Conservation (phyloP, 331 rosid genomes). For the Dryas integrifolia region DNA sequence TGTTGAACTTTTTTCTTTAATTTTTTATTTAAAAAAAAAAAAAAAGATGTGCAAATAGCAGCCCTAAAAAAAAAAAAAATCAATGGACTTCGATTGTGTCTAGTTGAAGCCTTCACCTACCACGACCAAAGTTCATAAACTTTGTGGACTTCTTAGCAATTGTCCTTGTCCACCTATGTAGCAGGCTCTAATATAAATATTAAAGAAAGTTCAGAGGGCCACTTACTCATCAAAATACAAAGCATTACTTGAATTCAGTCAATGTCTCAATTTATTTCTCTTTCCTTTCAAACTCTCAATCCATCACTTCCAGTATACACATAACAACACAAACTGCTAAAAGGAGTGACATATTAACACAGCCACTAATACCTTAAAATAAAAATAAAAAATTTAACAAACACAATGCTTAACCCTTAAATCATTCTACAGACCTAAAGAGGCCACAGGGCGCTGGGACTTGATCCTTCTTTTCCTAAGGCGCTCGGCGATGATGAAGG, state of each 20-base stretch:
- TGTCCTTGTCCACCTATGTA: no score
- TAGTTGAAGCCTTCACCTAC: neutral
- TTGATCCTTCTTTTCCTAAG: conserved; percentile 83
- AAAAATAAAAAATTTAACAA: conserved; percentile 17
- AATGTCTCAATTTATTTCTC: conserved; percentile 21
- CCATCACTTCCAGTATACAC: conserved; percentile 39
- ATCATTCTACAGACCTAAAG: conserved; percentile 38
- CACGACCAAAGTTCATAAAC: neutral
- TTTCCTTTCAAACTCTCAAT: conserved; percentile 34
- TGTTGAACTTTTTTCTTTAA: no score
- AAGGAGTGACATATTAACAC: conserved; percentile 24
- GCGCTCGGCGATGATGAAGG: conserved; percentile 92
- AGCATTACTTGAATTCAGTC: neutral
- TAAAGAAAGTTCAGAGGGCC: neutral
- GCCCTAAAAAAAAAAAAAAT: neutral
- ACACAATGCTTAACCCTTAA: conserved; percentile 8
- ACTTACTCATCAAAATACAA: neutral
- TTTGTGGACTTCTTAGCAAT: neutral
- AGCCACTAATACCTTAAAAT: conserved; percentile 16
- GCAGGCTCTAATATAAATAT: neutral
- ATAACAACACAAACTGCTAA: conserved; percentile 34
- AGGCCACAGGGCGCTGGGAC: conserved; percentile 42
- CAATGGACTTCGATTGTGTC: neutral
- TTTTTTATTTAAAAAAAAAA: no score
- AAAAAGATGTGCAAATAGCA: no score